These are phyloP conservation scores for Hymenoscyphus salicellus DNA, from an alignment of 2,329 filamentous ascomycete species.

Conservation along the genomic window DNA sequence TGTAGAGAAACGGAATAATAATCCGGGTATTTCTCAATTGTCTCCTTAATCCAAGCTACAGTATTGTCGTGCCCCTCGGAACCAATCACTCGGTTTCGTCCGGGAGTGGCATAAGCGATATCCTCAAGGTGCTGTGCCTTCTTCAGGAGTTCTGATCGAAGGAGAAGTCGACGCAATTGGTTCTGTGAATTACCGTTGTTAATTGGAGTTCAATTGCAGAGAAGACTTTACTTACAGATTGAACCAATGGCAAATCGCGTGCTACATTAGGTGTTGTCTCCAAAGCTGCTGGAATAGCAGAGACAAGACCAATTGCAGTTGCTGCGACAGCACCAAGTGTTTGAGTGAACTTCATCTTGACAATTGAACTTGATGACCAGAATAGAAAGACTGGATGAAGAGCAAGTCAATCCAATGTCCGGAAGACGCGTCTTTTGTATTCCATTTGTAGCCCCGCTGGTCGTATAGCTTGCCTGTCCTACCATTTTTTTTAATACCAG, in stretches of 20 bases:
- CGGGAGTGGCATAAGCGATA: slow-evolving; percentile 19
- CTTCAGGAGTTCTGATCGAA: slow-evolving; percentile 17
- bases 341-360: slow-evolving; percentile 13
- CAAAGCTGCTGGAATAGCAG: slow-evolving; percentile 4
- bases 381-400: not conserved
- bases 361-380: not conserved
- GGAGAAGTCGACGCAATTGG: slow-evolving; percentile 18
- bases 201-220: not conserved
- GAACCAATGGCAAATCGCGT: slow-evolving; percentile 21
- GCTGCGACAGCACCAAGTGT: slow-evolving; percentile 3
- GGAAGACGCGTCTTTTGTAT: not conserved
- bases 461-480: not conserved
- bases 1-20: slow-evolving; percentile 45
- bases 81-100: slow-evolving; percentile 22
- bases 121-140: slow-evolving; percentile 19
- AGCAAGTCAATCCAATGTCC: not conserved
- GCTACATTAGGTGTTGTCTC: slow-evolving; percentile 4
- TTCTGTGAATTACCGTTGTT: slow-evolving; percentile 12
- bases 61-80: slow-evolving; percentile 40
- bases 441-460: not conserved
- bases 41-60: slow-evolving; percentile 45
- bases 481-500: not conserved
- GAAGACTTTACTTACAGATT: slow-evolving; percentile 15
- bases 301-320: not conserved
- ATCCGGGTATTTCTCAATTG: slow-evolving; percentile 29